Conservation (phyloP, 352 stramenopile genomes). For the Thalassiosira hispida region DNA sequence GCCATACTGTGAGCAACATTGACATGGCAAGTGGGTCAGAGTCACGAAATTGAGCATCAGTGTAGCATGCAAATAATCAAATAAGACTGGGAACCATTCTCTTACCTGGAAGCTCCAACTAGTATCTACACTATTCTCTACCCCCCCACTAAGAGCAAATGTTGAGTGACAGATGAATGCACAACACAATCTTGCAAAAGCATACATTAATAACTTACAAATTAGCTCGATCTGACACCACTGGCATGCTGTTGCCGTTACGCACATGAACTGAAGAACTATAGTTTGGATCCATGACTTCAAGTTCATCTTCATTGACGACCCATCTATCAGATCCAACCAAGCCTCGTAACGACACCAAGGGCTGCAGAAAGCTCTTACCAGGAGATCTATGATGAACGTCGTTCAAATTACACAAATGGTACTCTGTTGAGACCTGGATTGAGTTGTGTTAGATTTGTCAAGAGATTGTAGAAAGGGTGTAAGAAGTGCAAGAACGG, state of each 20-base stretch:
- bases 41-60: no score
- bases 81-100: not conserved
- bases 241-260: slow-evolving; percentile 2
- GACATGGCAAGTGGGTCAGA: no score
- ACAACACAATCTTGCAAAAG: no score
- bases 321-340: slow-evolving; percentile 29
- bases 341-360: slow-evolving; percentile 32
- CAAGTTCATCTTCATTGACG: slow-evolving; percentile 29
- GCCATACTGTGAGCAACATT: slow-evolving; percentile 18
- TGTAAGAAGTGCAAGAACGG: no score
- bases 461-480: no score
- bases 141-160: no score
- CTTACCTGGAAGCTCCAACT: slow-evolving; percentile 64
- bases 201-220: no score
- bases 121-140: slow-evolving; percentile 62
- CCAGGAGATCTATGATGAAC: slow-evolving; percentile 72
- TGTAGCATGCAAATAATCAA: not conserved
- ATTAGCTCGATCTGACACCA: slow-evolving; percentile 3
- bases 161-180: no score
- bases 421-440: slow-evolving; percentile 65
- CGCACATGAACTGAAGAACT: slow-evolving; percentile 41
- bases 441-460: not conserved
- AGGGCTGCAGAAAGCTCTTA: slow-evolving; percentile 55
- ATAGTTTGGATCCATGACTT: slow-evolving; percentile 38
- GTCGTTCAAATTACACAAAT: slow-evolving; percentile 82